Conservation (phyloP, 73 alveolate species). For the Durusdinium trenchii region DNA sequence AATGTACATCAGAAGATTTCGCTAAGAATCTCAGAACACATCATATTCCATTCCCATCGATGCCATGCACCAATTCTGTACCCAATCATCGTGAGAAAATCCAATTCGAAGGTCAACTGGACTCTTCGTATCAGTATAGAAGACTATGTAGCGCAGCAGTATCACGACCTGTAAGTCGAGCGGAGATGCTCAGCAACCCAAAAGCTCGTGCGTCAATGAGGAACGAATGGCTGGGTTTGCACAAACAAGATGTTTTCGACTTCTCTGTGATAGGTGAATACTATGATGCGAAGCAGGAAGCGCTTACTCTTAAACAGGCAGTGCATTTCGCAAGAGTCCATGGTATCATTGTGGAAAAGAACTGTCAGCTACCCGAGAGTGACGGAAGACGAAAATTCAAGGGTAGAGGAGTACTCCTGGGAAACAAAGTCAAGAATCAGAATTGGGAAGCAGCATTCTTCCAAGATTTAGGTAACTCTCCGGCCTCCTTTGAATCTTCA, state of each 20-base stretch:
- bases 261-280: not conserved
- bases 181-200: not conserved
- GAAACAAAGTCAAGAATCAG: not conserved
- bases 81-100: too few relatives aligned
- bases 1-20: too few relatives aligned
- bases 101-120: too few relatives aligned
- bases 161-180: not conserved
- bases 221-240: not conserved
- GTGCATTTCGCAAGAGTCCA: not conserved
- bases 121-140: too few relatives aligned
- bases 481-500: not conserved
- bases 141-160: too few relatives aligned
- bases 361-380: not conserved
- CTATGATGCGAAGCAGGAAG: not conserved
- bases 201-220: not conserved
- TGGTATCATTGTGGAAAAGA: not conserved
- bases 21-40: too few relatives aligned
- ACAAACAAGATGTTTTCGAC: not conserved
- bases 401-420: not conserved
- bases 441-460: too few relatives aligned
- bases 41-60: too few relatives aligned
- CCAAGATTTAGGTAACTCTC: not conserved
- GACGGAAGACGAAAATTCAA: not conserved
- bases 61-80: too few relatives aligned
- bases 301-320: not conserved